Conservation (phyloP, 345 rosid genomes). For the Populus ilicifolia region DNA sequence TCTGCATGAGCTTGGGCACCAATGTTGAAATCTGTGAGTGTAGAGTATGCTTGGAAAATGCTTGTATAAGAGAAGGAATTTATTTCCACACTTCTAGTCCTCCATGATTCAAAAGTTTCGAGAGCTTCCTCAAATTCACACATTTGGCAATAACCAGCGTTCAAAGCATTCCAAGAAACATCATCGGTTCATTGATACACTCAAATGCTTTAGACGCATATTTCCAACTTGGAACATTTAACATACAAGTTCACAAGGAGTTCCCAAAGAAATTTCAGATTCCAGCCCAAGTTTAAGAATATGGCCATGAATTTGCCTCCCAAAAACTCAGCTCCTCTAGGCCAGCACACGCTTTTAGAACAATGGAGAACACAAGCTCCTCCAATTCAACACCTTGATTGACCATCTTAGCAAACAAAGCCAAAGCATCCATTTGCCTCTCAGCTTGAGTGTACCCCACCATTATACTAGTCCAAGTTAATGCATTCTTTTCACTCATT, state of each 20-base stretch:
- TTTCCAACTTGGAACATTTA: conserved; percentile 49
- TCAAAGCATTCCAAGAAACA: conserved; percentile 65
- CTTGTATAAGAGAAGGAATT: conserved; percentile 64
- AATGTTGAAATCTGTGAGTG: conserved; percentile 50
- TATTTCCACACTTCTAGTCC: conserved; percentile 33
- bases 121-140: conserved; percentile 53
- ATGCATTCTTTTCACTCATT: conserved; percentile 49
- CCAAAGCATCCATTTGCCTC: conserved; percentile 42
- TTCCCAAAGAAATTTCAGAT: conserved; percentile 64
- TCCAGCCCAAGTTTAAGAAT: conserved; percentile 60
- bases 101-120: conserved; percentile 46
- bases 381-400: conserved; percentile 55
- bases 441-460: conserved; percentile 52
- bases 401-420: conserved; percentile 44
- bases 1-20: conserved; percentile 79
- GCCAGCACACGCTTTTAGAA: conserved; percentile 63
- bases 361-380: conserved; percentile 55
- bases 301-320: conserved; percentile 59
- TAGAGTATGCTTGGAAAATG: conserved; percentile 68
- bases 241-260: conserved; percentile 66
- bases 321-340: conserved; percentile 43
- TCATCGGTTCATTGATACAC: conserved; percentile 63
- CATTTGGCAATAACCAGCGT: conserved; percentile 58
- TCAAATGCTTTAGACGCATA: conserved; percentile 53
- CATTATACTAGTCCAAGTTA: conserved; percentile 64